phyloP scores from a whole-genome alignment of 2,329 filamentous ascomycete genomes.

The Calonectria crousiana region DNA sequence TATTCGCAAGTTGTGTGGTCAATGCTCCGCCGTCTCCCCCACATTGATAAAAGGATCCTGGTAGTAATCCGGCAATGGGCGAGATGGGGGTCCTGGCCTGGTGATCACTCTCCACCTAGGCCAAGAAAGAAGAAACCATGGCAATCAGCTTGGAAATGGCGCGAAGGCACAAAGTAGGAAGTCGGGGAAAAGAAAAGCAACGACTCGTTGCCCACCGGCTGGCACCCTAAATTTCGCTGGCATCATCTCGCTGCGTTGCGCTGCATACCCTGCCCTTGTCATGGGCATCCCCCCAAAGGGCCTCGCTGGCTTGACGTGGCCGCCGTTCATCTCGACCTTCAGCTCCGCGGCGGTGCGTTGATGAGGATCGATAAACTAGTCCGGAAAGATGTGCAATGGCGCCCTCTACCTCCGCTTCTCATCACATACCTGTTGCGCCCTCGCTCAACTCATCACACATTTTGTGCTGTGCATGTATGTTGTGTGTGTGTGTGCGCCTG shows the following conservation, averaged over 20 bases:
- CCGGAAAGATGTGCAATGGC: background rate
- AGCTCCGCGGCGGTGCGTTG: slow-evolving; percentile 6
- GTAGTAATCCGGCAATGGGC: slow-evolving; percentile 11
- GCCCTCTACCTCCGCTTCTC: background rate
- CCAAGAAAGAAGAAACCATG: slow-evolving; percentile 12
- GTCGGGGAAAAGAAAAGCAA: background rate
- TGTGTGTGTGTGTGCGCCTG: background rate
- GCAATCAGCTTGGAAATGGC: slow-evolving; percentile 6
- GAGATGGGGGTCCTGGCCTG: slow-evolving; percentile 9
- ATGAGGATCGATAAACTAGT: slow-evolving; percentile 20
- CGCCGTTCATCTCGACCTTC: slow-evolving; percentile 18
- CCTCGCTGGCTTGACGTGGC: slow-evolving; percentile 24
- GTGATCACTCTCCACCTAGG: slow-evolving; percentile 21
- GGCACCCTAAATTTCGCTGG: slow-evolving; percentile 16
- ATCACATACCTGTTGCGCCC: background rate
- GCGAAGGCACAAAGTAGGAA: slow-evolving; percentile 8
- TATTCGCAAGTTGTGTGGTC: background rate
- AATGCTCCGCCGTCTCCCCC: slow-evolving; percentile 7
- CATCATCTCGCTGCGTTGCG: slow-evolving; percentile 12
- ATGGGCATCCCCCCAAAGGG: background rate
- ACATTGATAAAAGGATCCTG: slow-evolving; percentile 11
- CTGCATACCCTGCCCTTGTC: slow-evolving; percentile 10
- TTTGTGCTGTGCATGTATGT: background rate
- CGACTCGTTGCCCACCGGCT: background rate
- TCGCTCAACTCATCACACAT: background rate